A percentile compares a stretch with the other conserved stretches of the same genome.
phyloP scores from a whole-genome alignment of 371 early-diverging fungal genomes.

The Mucor indicus region DNA sequence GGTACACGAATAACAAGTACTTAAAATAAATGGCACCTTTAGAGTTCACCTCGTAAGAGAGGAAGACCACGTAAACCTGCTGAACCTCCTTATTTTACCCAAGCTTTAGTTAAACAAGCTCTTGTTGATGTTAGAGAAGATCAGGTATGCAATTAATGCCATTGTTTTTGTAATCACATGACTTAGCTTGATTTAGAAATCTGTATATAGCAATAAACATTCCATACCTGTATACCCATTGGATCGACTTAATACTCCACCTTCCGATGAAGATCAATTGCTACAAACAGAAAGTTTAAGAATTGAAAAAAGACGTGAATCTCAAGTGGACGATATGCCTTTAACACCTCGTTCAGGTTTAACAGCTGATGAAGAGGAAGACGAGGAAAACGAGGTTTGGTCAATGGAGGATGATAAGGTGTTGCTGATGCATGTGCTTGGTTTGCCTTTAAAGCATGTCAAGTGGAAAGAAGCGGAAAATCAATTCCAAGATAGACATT shows the following conservation, averaged over 20 bases:
- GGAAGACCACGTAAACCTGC: constrained; percentile 29
- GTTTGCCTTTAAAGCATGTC: constrained; percentile 14
- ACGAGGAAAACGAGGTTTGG: constrained; percentile 19
- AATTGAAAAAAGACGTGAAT: neutral
- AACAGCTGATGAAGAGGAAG: constrained; percentile 21
- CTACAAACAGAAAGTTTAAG: neutral
- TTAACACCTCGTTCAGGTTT: constrained; percentile 17
- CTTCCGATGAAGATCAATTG: constrained; percentile 6
- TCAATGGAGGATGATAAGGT: constrained; percentile 15
- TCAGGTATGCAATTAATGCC: neutral
- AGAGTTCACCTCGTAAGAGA: constrained; percentile 22
- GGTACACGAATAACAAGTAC: neutral
- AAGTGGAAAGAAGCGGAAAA: constrained; percentile 28
- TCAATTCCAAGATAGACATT: constrained; percentile 16
- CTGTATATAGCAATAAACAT: neutral
- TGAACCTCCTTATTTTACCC: constrained; percentile 15
- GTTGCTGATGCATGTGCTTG: constrained; percentile 15
- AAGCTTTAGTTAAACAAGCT: constrained; percentile 2
- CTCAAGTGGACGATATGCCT: constrained; percentile 22
- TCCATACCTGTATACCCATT: constrained; percentile 1
- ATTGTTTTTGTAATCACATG: too few relatives aligned
- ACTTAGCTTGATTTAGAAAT: neutral
- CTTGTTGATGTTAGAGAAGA: constrained; percentile 6
- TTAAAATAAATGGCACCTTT: neutral
- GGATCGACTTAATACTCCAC: constrained; percentile 21